phyloP scores from a whole-genome alignment of 1,284 basidiomycete species.

The Dichomitus squalens region DNA sequence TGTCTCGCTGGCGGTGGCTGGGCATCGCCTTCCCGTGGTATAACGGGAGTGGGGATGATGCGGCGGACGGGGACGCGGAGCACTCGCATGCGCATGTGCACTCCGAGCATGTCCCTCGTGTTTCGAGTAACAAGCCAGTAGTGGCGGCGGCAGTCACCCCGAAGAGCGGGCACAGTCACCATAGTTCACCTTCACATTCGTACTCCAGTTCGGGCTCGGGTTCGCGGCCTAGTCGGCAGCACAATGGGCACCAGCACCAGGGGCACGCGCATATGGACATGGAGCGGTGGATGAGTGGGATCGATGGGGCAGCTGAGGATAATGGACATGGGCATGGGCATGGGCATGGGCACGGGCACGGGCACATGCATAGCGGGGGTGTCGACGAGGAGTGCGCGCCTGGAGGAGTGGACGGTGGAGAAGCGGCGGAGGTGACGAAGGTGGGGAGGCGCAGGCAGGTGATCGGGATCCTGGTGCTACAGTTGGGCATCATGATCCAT shows the following conservation, averaged over 20 bases:
- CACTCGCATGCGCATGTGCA: slow-evolving; percentile 5
- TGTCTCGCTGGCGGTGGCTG: slow-evolving; percentile 21
- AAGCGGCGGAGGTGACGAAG: slow-evolving; percentile 31
- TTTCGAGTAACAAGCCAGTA: slow-evolving; percentile 16
- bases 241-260: slow-evolving; percentile 24
- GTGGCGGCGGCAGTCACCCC: too few relatives aligned
- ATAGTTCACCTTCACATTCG: too few relatives aligned
- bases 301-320: slow-evolving; percentile 18
- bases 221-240: slow-evolving; percentile 8
- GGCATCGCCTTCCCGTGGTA: slow-evolving; percentile 6
- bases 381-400: slow-evolving; percentile 21
- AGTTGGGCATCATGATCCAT: slow-evolving; percentile 82
- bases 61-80: background rate
- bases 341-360: too few relatives aligned
- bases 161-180: too few relatives aligned
- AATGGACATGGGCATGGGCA: background rate
- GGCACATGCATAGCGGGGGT: slow-evolving; percentile 23
- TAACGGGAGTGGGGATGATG: slow-evolving; percentile 4
- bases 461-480: slow-evolving; percentile 68
- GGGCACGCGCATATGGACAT: slow-evolving; percentile 33
- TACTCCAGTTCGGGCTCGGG: background rate
- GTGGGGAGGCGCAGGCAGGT: slow-evolving; percentile 60
- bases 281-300: slow-evolving; percentile 27
- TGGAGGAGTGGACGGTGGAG: slow-evolving; percentile 25
- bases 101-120: background rate